These are phyloP conservation scores for Sugiyamaella xylanicola DNA, from an alignment of 1,139 yeast genomes.

Conservation along the genomic window DNA sequence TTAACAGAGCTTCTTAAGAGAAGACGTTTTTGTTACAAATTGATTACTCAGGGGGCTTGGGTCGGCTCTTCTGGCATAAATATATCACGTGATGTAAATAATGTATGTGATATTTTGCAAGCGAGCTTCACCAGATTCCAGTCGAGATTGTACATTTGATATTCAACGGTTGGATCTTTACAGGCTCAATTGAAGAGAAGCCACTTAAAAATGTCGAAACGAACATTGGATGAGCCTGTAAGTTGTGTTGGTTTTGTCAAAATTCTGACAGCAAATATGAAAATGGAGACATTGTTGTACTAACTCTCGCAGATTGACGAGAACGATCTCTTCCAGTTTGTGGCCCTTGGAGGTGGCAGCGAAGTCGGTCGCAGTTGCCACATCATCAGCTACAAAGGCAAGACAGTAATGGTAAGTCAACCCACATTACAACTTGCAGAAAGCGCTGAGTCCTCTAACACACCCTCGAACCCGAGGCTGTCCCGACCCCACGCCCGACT, in stretches of 20 bases:
- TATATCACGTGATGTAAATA: too few species aligned
- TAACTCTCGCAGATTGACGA: slow-evolving; percentile 25
- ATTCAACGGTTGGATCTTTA: neutral
- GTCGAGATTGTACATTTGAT: neutral
- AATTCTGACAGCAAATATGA: too few species aligned
- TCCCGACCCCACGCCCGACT: neutral
- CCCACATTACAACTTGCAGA: too few species aligned
- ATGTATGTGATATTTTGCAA: too few species aligned
- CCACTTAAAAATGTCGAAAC: slow-evolving; percentile 23
- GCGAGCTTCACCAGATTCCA: too few species aligned
- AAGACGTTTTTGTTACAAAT: too few species aligned
- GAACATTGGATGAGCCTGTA: slow-evolving; percentile 21
- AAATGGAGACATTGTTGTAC: neutral
- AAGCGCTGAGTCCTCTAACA: too few species aligned
- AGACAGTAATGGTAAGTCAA: slow-evolving; percentile 77
- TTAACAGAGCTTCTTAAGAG: too few species aligned
- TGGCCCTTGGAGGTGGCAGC: slow-evolving; percentile 99
- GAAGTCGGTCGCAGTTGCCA: slow-evolving; percentile 98
- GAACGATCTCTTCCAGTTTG: slow-evolving; percentile 58
- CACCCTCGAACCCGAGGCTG: too few species aligned
- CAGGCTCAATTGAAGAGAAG: neutral
- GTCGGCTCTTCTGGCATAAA: too few species aligned
- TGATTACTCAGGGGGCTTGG: too few species aligned
- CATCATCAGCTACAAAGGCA: slow-evolving; percentile 86
- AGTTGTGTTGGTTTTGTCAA: neutral